phyloP scores from a whole-genome alignment of 768 basidiomycete species.

The Mycena capillaripes region DNA sequence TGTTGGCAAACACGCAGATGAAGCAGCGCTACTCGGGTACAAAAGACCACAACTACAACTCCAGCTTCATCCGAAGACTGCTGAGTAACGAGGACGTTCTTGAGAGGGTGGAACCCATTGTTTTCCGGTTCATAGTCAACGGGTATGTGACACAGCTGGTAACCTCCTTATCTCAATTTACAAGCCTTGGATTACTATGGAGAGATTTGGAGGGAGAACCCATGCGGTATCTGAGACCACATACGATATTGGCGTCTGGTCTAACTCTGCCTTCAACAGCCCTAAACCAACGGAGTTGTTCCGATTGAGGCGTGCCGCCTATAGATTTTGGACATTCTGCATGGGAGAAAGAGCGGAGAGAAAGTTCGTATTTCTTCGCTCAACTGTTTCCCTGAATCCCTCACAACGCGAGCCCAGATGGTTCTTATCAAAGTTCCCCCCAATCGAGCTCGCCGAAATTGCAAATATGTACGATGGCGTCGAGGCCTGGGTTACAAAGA shows the following conservation, averaged over 20 bases:
- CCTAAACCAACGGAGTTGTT: not conserved
- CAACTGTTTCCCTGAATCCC: too few species aligned
- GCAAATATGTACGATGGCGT: not conserved
- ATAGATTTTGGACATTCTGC: slow-evolving; percentile 6
- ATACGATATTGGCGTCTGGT: too few species aligned
- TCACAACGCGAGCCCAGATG: not conserved
- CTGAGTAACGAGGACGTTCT: slow-evolving; percentile 9
- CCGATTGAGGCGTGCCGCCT: slow-evolving; percentile 7
- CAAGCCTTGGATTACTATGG: not conserved
- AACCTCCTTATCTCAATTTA: too few species aligned
- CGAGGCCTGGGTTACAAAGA: not conserved
- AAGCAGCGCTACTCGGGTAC: not conserved
- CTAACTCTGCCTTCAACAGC: not conserved
- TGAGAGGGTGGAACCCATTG: not conserved
- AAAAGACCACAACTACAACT: not conserved
- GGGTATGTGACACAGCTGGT: too few species aligned
- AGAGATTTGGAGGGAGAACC: too few species aligned
- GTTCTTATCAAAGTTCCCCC: not conserved
- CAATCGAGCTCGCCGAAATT: not conserved
- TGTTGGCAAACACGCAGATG: not conserved
- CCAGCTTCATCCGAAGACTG: not conserved
- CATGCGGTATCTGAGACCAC: too few species aligned
- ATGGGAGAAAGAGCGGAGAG: not conserved
- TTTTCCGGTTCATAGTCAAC: too few species aligned
- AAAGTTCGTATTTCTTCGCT: not conserved